Evolutionary conservation across 306 rosid species (phyloP).

Genomic region (Vigna reflexopilosa): DNA sequence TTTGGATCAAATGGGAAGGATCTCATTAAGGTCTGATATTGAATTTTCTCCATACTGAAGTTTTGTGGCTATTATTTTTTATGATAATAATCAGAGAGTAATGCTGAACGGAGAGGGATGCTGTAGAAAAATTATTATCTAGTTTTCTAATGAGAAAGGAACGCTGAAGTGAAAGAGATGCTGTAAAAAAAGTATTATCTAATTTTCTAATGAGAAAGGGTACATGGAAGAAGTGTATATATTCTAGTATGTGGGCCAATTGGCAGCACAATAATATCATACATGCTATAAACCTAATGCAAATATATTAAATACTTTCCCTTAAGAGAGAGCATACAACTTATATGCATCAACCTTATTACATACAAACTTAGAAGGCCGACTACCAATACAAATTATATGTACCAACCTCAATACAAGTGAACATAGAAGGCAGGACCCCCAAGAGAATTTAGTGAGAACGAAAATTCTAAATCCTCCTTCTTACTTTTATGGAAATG

Average conservation of each 20-base stretch:
- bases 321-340: not conserved
- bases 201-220: not conserved
- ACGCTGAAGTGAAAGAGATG: not conserved
- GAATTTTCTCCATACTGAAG: constrained; percentile 32
- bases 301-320: not conserved
- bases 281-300: not conserved
- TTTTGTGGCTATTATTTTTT: constrained; percentile 17
- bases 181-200: not conserved
- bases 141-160: too few species aligned
- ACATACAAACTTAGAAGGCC: not conserved
- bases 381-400: not conserved
- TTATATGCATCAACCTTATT: not conserved
- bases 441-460: not conserved
- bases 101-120: too few species aligned
- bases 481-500: not conserved
- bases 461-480: not conserved
- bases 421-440: not conserved
- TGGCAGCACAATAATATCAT: not conserved
- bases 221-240: not conserved
- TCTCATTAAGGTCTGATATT: constrained; percentile 69
- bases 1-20: constrained; percentile 84
- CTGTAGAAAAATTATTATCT: too few species aligned
- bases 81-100: not conserved
- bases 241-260: not conserved
- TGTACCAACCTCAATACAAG: not conserved